These are phyloP conservation scores for Phaffomyces opuntiae DNA, from an alignment of 805 yeast genomes.

Conservation along the genomic window DNA sequence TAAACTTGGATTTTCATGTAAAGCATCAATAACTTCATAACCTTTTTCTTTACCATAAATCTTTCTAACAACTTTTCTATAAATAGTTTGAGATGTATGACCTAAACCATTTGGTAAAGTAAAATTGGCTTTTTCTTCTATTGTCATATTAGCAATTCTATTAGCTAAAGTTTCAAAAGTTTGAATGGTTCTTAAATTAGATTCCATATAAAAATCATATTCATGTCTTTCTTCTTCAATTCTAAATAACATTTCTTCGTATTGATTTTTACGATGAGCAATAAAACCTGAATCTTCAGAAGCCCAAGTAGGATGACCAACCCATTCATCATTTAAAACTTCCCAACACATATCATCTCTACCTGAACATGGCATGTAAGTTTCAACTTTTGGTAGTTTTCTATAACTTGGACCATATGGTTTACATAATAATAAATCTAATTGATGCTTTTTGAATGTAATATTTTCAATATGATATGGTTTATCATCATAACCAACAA, in stretches of 20 bases:
- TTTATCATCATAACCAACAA: slow-evolving; percentile 81
- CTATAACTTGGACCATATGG: slow-evolving; percentile 95
- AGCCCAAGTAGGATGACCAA: slow-evolving; percentile 99
- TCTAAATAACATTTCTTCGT: slow-evolving; percentile 90
- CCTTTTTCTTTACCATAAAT: slow-evolving; percentile 93
- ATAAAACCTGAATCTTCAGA: slow-evolving; percentile 98
- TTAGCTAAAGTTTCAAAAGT: slow-evolving; percentile 92
- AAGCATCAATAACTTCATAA: slow-evolving; percentile 90
- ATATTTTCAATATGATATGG: slow-evolving; percentile 88
- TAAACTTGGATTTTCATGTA: slow-evolving; percentile 90
- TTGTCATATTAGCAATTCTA: slow-evolving; percentile 86
- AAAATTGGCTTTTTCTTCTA: slow-evolving; percentile 80
- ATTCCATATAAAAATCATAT: slow-evolving; percentile 92
- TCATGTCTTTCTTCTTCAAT: slow-evolving; percentile 98
- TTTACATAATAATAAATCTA: slow-evolving; percentile 85
- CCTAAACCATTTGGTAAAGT: slow-evolving; percentile 91
- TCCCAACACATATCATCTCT: slow-evolving; percentile 99
- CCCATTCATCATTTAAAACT: slow-evolving; percentile 97
- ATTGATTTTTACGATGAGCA: slow-evolving; percentile 97
- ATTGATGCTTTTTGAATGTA: slow-evolving; percentile 77
- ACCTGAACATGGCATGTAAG: slow-evolving; percentile 96
- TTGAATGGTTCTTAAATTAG: slow-evolving; percentile 90
- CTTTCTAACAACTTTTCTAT: slow-evolving; percentile 87
- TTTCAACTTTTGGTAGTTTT: slow-evolving; percentile 85
- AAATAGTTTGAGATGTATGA: slow-evolving; percentile 83